Evolutionary conservation across 2,329 filamentous ascomycete genomes (phyloP), one percentile per base, ranked within the genome.

Genomic region (Monilinia fructigena): DNA sequence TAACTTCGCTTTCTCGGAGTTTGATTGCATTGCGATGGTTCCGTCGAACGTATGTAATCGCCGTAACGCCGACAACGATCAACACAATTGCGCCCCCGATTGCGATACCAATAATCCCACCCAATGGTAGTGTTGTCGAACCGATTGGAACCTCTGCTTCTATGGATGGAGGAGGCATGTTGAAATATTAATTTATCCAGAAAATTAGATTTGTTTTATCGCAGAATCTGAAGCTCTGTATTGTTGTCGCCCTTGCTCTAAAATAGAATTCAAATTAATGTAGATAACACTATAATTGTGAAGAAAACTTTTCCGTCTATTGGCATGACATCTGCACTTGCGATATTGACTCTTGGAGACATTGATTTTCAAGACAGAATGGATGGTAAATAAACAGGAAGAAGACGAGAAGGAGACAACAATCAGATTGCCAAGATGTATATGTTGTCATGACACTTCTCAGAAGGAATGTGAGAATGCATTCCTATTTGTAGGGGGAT

Each of bases 311-410:
- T 20, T 10, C 23, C 31, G 20, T 61, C 31, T 50, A 3, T 42
- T 23, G 54, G 31, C 42, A 52, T 65, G 23, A 42, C 52, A 65
- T 26, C 42, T 42, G 54, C 53, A 64, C 54, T 59, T 63, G 60
- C 31, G 4, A 65, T 20, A 31, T 48, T 4, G 4, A 40, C 28
- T 50, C 5, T 31, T 31, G 1, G 7, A 26, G 26, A n/a, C 4
- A 26, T 40, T 11, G 7, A 12, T 53, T 18, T 10, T 54, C 16
- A 63, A 54, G 31, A 31, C 11, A 40, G 28, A 16, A 11, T 56
- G 8, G 31, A 28, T 53, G 5, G 7, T 40, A 40, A 16, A 10
- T 38, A 55, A 23, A 23, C 20, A 18, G n/a, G 3, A 47, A 16
- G 20, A 18, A 8, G 28, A 50, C 16, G 12, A 42, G 31, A 56